Evolutionary conservation across 2,329 filamentous ascomycete genomes (phyloP).

Genomic region (Fusarium sp.): DNA sequence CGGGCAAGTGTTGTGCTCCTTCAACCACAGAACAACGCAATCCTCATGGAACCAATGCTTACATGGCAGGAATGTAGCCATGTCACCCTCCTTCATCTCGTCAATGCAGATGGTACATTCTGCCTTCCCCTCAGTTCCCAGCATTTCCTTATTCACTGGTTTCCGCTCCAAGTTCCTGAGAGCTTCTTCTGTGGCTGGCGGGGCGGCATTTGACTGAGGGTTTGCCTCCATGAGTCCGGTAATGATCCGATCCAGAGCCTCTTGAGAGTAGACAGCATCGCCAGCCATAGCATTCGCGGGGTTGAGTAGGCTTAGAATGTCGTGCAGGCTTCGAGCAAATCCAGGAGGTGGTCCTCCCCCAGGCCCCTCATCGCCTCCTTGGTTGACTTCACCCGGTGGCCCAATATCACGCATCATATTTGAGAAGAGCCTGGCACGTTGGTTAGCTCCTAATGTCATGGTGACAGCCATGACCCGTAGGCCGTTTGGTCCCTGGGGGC

Average conservation of each 20-base stretch:
- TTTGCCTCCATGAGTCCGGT: conserved; percentile 89
- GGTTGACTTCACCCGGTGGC: conserved; percentile 46
- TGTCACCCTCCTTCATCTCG: conserved; percentile 76
- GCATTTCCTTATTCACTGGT: conserved; percentile 75
- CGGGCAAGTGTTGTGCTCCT: conserved; percentile 92
- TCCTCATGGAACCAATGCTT: conserved; percentile 92
- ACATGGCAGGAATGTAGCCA: conserved; percentile 84
- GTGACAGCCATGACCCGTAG: conserved; percentile 34
- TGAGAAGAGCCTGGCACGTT: conserved; percentile 57
- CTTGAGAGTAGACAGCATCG: conserved; percentile 90
- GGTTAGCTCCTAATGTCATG: conserved; percentile 48
- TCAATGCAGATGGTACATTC: conserved; percentile 98
- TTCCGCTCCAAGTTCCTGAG: conserved; percentile 80
- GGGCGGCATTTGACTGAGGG: conserved; percentile 79
- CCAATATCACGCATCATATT: conserved; percentile 56
- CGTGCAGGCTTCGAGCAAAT: conserved; percentile 56
- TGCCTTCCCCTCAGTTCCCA: conserved; percentile 73
- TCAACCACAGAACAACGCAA: conserved; percentile 86
- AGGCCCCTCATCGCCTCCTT: conserved; percentile 30
- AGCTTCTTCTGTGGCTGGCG: conserved; percentile 80
- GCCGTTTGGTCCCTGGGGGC: conserved; percentile 20
- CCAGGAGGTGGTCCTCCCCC: conserved; percentile 33
- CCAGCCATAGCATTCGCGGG: conserved; percentile 69
- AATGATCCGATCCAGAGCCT: conserved; percentile 90
- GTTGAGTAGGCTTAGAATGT: conserved; percentile 66